Evolutionary conservation across 108 stramenopile genomes (phyloP).

Genomic region (Fragilaria radians): DNA sequence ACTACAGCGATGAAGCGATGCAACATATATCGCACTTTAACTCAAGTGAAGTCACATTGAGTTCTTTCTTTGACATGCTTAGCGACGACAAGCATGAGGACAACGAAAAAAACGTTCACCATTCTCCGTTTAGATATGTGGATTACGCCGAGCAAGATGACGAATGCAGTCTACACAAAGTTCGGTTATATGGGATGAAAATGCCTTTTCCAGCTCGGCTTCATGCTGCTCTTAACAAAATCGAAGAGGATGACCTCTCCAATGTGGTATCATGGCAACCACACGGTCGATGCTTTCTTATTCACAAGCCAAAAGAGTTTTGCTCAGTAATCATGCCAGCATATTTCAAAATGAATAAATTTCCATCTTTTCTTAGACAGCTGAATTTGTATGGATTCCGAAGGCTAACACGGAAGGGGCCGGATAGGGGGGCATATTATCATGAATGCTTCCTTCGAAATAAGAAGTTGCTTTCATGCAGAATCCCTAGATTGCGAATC

Average conservation of each 20-base stretch:
- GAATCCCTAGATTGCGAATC: not conserved
- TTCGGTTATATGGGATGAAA: too few relatives aligned
- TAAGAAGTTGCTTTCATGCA: not conserved
- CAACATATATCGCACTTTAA: too few relatives aligned
- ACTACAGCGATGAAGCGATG: too few relatives aligned
- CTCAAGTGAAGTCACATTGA: too few relatives aligned
- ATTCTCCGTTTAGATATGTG: too few relatives aligned
- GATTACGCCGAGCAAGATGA: too few relatives aligned
- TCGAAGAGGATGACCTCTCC: not conserved
- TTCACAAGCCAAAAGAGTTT: conserved; percentile 52
- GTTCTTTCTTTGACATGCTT: too few relatives aligned
- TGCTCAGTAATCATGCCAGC: conserved; percentile 61
- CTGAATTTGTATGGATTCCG: conserved; percentile 79
- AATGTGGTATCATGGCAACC: conserved; percentile 58
- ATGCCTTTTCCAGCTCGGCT: conserved; percentile 1
- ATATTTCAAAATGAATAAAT: conserved; percentile 83
- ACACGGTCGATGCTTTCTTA: conserved; percentile 49
- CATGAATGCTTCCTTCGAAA: conserved; percentile 55
- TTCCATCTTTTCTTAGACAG: conserved; percentile 84
- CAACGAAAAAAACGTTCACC: too few relatives aligned
- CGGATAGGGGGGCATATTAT: conserved; percentile 46
- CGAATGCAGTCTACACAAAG: too few relatives aligned
- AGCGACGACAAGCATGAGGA: too few relatives aligned
- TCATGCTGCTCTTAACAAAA: not conserved
- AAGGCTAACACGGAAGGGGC: conserved; percentile 28